Evolutionary conservation across 148 eudicot species (phyloP), one percentile per base, ranked within the genome.

Genomic region (Cornus florida): DNA sequence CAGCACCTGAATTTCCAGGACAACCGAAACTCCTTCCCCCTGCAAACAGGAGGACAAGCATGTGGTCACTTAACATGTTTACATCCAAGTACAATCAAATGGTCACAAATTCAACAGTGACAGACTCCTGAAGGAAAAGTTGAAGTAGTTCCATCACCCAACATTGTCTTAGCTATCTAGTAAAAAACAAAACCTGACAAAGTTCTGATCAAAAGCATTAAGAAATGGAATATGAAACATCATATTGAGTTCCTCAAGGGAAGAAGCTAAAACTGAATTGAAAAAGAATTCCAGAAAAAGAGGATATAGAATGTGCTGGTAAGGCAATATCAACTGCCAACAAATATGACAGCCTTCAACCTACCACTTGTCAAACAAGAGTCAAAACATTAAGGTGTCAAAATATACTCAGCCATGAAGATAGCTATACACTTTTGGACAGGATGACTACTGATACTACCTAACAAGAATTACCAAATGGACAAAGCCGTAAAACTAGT

Each of bases 11-110:
- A 81, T 95, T 95, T 71, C 79, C 83, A 32, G 83, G 93, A 84
- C 98, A 95, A 74, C 98, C 97, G 80, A 89, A 92, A 82, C 98
- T 95, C 77, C 83, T 84, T 39, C 98, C 98, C 46, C 98, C 98
- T 93, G 78, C 77, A 75, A 77, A 68, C 62, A 81, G 50, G 65
- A 72, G 22, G 73, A 48, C 53, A 80, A 59, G 39, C 38, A 71
- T 75, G 11, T 57, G 10, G 66, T 10, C 75, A 62, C 32, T 28
- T 50, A 68, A 35, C 35, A 60, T 20, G 39, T 57, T 38, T 53
- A 53, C 59, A 14, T 11, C 59, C 16, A 12, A 53, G 59, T 16
- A 53, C 5, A 16, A 53, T 16, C 19, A 53, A 53, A 53, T 53
- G 19, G 7, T 11, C 17, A 53, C 59, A 53, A 53, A 11, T 53